phyloP scores from a whole-genome alignment of 371 early-diverging fungal species.

The Mucor velutinosus region DNA sequence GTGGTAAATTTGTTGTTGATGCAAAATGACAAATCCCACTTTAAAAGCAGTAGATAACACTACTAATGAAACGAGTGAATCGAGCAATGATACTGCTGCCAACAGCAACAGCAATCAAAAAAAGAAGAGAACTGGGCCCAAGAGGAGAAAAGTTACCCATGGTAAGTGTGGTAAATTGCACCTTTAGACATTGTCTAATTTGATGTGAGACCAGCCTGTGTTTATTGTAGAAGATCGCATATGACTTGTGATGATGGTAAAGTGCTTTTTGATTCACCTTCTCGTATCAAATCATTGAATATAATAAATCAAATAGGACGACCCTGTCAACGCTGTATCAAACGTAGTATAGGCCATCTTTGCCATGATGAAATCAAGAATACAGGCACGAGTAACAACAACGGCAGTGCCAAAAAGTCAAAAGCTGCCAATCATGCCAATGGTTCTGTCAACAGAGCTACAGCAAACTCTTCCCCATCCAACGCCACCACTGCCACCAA shows the following conservation, averaged over 20 bases:
- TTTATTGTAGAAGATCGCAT: constrained; percentile 84
- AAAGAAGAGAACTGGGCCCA: constrained; percentile 66
- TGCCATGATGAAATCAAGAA: constrained; percentile 85
- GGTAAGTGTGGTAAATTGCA: constrained; percentile 36
- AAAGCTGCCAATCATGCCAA: not conserved
- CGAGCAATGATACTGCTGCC: not conserved
- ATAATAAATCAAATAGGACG: constrained; percentile 53
- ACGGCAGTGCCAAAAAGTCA: constrained; percentile 4
- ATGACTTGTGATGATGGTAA: constrained; percentile 85
- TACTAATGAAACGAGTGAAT: constrained; percentile 10
- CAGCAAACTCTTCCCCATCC: not conserved
- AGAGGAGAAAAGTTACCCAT: constrained; percentile 70
- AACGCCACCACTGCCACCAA: not conserved
- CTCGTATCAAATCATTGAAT: not conserved
- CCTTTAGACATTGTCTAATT: not conserved
- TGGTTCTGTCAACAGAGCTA: not conserved
- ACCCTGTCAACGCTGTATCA: constrained; percentile 94
- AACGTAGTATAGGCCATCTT: constrained; percentile 88
- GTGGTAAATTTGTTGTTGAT: not conserved
- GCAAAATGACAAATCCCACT: not conserved
- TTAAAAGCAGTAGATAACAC: constrained; percentile 6
- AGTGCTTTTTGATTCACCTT: not conserved
- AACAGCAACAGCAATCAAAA: constrained; percentile 22
- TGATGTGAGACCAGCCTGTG: constrained; percentile 59
- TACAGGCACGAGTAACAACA: constrained; percentile 2